phyloP scores from a whole-genome alignment of 257 asterid species.

The Mitragyna speciosa region DNA sequence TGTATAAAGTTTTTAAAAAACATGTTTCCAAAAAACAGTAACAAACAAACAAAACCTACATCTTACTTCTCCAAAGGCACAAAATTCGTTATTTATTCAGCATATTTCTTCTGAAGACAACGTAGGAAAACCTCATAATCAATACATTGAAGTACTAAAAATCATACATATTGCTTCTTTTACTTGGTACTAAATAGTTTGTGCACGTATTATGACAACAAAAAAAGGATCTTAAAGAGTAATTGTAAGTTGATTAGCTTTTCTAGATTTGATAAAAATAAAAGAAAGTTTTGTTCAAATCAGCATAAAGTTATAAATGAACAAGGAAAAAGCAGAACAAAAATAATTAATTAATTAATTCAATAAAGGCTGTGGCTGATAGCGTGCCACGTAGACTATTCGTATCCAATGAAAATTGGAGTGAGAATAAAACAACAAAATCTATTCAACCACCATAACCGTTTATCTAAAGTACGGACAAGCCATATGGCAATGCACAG shows the following conservation, averaged over 20 bases:
- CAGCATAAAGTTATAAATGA: background rate
- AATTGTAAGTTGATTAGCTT: background rate
- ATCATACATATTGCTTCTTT: no score
- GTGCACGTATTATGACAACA: background rate
- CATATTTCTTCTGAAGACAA: no score
- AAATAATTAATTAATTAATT: no score
- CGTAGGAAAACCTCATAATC: no score
- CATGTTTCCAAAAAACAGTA: no score
- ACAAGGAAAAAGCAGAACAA: background rate
- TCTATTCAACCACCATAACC: slow-evolving; percentile 28
- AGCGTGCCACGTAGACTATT: slow-evolving; percentile 38
- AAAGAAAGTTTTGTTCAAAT: background rate
- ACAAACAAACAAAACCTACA: no score
- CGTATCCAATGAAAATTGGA: slow-evolving; percentile 25
- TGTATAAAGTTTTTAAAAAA: no score
- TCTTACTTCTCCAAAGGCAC: no score
- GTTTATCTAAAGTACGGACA: slow-evolving; percentile 23
- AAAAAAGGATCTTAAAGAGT: no score
- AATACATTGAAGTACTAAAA: no score
- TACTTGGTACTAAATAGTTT: background rate
- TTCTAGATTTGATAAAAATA: background rate
- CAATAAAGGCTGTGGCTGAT: slow-evolving; percentile 16
- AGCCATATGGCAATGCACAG: slow-evolving; percentile 36
- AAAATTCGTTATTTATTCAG: no score
- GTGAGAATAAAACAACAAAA: slow-evolving; percentile 6